Evolutionary conservation across 495 filamentous ascomycete genomes (phyloP).

Genomic region (Penicillium ochrochloron): DNA sequence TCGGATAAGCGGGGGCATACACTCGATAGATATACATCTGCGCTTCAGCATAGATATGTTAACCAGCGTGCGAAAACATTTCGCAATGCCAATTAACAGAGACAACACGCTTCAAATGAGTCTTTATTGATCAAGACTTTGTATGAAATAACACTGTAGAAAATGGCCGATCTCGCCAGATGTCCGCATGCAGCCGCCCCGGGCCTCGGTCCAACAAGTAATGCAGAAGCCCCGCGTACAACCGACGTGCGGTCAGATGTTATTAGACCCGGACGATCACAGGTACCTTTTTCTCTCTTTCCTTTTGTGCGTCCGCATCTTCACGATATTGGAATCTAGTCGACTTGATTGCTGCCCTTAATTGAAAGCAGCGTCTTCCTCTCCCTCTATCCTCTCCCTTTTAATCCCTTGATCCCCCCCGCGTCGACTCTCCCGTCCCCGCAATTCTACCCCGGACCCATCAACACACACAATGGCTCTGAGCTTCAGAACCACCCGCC

Average conservation of each 20-base stretch:
- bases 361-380: constrained; percentile 1
- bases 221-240: constrained; percentile 38
- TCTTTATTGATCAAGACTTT: neutral
- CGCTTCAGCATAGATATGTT: neutral
- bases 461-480: constrained; percentile 35
- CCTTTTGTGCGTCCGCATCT: constrained; percentile 14
- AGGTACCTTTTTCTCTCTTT: constrained; percentile 15
- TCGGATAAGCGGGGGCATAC: neutral
- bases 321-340: neutral
- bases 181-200: constrained; percentile 34
- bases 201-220: constrained; percentile 35
- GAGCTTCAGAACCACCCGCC: constrained; percentile 45
- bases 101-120: neutral
- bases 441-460: constrained; percentile 32
- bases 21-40: neutral
- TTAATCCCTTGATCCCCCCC: constrained; percentile 19
- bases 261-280: constrained; percentile 23
- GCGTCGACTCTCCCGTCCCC: constrained; percentile 27
- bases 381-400: neutral
- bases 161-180: constrained; percentile 16
- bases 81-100: neutral
- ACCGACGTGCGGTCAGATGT: constrained; percentile 29
- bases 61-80: neutral
- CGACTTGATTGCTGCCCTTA: neutral
- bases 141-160: neutral